These are phyloP conservation scores for Hirschfeldia incana DNA, from an alignment of 345 rosid species.

Conservation along the genomic window DNA sequence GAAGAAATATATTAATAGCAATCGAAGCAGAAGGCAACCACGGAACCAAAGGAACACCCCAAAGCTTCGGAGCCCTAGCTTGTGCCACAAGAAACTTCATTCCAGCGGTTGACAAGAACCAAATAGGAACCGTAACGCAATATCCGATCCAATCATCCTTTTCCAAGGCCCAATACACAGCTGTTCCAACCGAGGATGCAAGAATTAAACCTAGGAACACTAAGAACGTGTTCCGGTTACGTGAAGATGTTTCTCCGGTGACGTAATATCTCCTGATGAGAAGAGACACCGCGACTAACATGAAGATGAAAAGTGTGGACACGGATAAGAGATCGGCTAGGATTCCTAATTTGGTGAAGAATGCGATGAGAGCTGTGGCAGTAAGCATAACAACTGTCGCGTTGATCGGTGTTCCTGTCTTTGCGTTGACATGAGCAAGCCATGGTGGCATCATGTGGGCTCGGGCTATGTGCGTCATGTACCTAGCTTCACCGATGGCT, in stretches of 20 bases:
- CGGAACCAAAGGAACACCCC: constrained; percentile 93
- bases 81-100: constrained; percentile 56
- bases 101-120: constrained; percentile 54
- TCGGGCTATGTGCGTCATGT: constrained; percentile 84
- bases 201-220: constrained; percentile 49
- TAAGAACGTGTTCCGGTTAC: constrained; percentile 49
- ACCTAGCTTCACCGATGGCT: constrained; percentile 79
- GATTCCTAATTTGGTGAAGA: constrained; percentile 66
- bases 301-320: constrained; percentile 79
- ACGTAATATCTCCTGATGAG: constrained; percentile 77
- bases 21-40: constrained; percentile 85
- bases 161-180: constrained; percentile 54
- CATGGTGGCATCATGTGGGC: constrained; percentile 93
- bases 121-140: constrained; percentile 53
- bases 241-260: constrained; percentile 47
- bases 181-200: constrained; percentile 49
- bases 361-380: constrained; percentile 61
- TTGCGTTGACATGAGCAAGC: constrained; percentile 61
- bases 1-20: constrained; percentile 66
- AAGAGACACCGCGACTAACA: constrained; percentile 71
- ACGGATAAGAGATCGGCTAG: constrained; percentile 66
- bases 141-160: constrained; percentile 59
- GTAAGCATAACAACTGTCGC: constrained; percentile 66
- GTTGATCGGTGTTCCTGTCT: constrained; percentile 74
- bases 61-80: constrained; percentile 63